Conservation (phyloP, 257 asterid species). For the Solanum dulcamara region DNA sequence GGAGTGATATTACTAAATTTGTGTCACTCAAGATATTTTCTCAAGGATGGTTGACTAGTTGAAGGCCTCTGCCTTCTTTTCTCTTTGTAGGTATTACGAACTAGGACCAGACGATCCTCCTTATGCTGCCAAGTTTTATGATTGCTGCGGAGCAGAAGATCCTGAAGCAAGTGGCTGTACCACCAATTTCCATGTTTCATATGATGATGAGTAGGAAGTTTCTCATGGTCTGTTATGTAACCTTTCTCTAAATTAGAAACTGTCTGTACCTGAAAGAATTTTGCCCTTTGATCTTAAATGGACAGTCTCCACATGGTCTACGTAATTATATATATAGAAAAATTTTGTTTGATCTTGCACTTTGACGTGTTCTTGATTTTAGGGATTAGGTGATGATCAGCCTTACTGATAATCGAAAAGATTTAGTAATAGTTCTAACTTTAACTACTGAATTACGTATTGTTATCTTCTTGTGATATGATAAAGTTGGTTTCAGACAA, state of each 20-base stretch:
- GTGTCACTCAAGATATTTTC: background rate
- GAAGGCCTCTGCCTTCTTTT: background rate
- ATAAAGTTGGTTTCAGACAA: background rate
- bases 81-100: conserved; percentile 61
- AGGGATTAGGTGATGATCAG: background rate
- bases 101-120: conserved; percentile 84
- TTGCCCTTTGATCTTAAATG: background rate
- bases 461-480: background rate
- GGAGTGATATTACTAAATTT: background rate
- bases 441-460: background rate
- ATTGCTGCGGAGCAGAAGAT: conserved; percentile 93
- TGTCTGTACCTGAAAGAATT: background rate
- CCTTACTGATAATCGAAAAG: background rate
- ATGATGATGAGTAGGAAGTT: conserved; percentile 43
- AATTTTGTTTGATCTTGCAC: background rate
- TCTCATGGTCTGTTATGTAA: background rate
- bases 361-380: background rate
- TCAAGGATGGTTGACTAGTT: background rate
- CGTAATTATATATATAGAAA: background rate
- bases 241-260: background rate
- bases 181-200: conserved; percentile 53
- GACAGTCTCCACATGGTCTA: background rate
- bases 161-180: conserved; percentile 68
- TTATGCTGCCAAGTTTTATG: conserved; percentile 90
- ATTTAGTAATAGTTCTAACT: background rate